phyloP scores from a whole-genome alignment of 1,284 basidiomycete genomes.

The Cryptococcus wingfieldii region DNA sequence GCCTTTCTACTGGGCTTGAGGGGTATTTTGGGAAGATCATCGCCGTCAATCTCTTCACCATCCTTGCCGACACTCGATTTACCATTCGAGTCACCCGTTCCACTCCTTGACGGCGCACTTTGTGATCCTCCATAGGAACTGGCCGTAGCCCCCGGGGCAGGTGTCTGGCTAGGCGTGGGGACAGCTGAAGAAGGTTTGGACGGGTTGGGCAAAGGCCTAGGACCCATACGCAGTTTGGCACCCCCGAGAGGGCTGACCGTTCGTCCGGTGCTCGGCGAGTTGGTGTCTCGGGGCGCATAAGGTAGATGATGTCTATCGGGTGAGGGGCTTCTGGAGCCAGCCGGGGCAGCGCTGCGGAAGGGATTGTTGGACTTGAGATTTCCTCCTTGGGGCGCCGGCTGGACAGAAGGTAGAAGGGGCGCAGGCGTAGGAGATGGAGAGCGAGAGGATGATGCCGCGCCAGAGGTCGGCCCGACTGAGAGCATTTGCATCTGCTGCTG shows the following conservation, averaged over 20 bases:
- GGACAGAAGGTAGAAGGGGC: constrained; percentile 6
- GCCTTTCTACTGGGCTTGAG: constrained; percentile 43
- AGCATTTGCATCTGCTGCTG: background rate
- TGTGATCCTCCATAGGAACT: background rate
- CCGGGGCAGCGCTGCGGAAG: constrained; percentile 5
- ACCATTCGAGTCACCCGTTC: constrained; percentile 21
- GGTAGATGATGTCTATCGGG: constrained; percentile 21
- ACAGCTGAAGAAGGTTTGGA: constrained; percentile 14
- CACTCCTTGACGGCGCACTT: constrained; percentile 18
- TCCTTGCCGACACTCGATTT: background rate
- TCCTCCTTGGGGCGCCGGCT: background rate
- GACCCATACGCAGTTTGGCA: constrained; percentile 15
- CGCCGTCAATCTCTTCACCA: constrained; percentile 22
- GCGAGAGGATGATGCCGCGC: constrained; percentile 29
- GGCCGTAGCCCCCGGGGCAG: background rate
- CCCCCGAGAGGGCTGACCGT: constrained; percentile 27
- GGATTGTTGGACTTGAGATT: constrained; percentile 9
- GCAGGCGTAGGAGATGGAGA: constrained; percentile 34
- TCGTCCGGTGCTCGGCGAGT: constrained; percentile 1
- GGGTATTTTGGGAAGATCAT: constrained; percentile 17
- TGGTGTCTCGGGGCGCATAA: constrained; percentile 15
- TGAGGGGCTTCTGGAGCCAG: constrained; percentile 25
- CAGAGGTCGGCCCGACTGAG: background rate
- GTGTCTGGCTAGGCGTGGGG: background rate
- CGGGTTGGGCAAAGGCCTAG: constrained; percentile 38